Base-by-base conservation (phyloP, 257 asterid genomes). In the Ligustrum vulgare region DNA sequence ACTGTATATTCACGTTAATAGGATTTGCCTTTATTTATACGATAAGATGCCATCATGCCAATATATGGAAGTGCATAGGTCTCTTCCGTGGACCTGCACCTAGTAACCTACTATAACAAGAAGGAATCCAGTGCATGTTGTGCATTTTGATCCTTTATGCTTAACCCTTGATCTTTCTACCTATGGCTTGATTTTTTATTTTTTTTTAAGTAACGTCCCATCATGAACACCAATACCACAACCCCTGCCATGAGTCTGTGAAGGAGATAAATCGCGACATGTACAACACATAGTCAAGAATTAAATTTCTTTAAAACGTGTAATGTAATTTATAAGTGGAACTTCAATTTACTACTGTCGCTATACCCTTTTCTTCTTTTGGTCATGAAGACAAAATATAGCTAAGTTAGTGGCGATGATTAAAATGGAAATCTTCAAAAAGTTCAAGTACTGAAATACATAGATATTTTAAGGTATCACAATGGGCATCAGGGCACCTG, bases 1-100 rank as follows among this genome's bases (percentile, higher is more conserved):
- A 11, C 51, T 37, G 49, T 54, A 32, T 33, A 45, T 65, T 78
- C 36, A 49, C 73, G 37, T 10, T 65, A 78, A 63, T 78, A 31
- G 70, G 45, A 16, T 2, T 68, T 20, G 20, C 54, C n/a, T 45
- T 45, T 45, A 13, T 39, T 28, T 28, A 28, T 28, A 28, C 31
- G 31, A 28, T 28, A 28, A 28, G 31, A 28, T 28, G 31, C 31
- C 31, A 35, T 34, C 37, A 58, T 32, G 37, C 72, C 49, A 32
- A 70, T 43, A 28, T 28, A 22, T 71, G 39, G 67, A 16, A 47
- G 60, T 68, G n/a, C 74, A 16, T 20, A n/a, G 69, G 22, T 8
- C 18, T 28, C 9, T 76, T 64, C 28, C 60, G 8, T 36, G 73
- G 73, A 64, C 69, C 69, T 36, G 66, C 33, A 34, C 60, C 41